phyloP scores from a whole-genome alignment of 1,284 basidiomycete genomes.

The Inonotus hispidus region DNA sequence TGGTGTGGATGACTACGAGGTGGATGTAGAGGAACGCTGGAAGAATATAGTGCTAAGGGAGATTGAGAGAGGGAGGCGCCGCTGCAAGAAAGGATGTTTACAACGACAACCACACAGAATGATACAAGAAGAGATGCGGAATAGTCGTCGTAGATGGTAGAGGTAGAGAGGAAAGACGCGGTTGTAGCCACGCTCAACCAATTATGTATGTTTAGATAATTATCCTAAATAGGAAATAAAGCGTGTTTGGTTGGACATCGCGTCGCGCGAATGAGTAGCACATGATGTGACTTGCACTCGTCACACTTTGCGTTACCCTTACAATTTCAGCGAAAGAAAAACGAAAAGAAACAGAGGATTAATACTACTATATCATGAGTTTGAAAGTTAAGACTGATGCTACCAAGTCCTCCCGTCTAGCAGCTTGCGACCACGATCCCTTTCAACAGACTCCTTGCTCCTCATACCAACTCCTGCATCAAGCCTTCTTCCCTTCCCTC shows the following conservation, averaged over 20 bases:
- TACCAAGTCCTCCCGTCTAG: slow-evolving; percentile 50
- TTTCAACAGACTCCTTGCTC: slow-evolving; percentile 59
- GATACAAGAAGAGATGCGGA: neutral
- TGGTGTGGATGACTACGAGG: neutral
- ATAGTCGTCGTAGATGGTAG: slow-evolving; percentile 4
- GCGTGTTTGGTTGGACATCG: neutral
- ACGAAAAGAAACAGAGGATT: no score
- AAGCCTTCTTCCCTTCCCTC: slow-evolving; percentile 60
- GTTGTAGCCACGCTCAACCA: slow-evolving; percentile 3
- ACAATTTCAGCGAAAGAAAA: no score
- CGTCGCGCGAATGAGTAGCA: neutral
- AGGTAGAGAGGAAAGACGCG: neutral
- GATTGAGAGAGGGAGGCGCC: neutral
- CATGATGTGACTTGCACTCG: neutral
- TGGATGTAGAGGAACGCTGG: neutral
- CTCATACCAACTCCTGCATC: slow-evolving; percentile 66
- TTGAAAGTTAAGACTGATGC: neutral
- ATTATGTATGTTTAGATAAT: neutral
- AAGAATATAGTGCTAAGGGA: slow-evolving; percentile 2
- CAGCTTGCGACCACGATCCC: slow-evolving; percentile 66
- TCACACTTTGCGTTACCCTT: neutral
- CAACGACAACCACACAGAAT: neutral
- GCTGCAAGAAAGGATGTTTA: neutral
- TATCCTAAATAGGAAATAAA: neutral
- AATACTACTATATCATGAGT: no score